These are phyloP conservation scores for Scutellaria baicalensis DNA, from an alignment of 257 asterid species.

Conservation along the genomic window DNA sequence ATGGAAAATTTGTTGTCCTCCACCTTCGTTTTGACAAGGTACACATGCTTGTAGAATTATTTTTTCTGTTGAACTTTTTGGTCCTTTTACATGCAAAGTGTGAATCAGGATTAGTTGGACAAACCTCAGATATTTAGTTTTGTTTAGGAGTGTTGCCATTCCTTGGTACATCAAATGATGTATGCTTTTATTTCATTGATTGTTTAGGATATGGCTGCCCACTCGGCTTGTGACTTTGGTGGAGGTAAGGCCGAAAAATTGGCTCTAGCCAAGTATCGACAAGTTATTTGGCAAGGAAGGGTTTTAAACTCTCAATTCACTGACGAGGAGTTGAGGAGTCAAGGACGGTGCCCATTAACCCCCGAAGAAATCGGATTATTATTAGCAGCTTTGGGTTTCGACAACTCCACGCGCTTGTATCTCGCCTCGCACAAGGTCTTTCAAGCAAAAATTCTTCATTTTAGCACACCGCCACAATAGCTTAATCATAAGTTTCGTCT, in stretches of 20 bases:
- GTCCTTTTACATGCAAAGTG: background rate
- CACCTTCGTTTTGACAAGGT: constrained; percentile 99
- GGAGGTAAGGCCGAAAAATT: constrained; percentile 96
- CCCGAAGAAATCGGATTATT: constrained; percentile 94
- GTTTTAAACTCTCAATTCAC: constrained; percentile 91
- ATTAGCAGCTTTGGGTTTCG: constrained; percentile 90
- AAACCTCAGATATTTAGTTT: no score
- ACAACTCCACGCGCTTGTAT: constrained; percentile 75
- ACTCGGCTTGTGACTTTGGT: constrained; percentile 97
- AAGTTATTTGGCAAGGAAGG: constrained; percentile 93
- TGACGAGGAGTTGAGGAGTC: constrained; percentile 93
- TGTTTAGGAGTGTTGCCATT: background rate
- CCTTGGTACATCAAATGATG: background rate
- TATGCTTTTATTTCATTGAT: background rate
- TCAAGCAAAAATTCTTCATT: background rate
- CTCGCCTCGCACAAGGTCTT: constrained; percentile 94
- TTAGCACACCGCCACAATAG: background rate
- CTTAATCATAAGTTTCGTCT: background rate
- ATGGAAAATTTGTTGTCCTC: constrained; percentile 69
- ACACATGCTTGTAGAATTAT: background rate
- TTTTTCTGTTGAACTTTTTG: background rate
- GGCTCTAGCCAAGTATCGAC: constrained; percentile 90
- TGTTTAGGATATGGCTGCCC: constrained; percentile 96
- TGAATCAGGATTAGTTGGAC: background rate
- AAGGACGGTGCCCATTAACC: constrained; percentile 90